Base-by-base conservation (phyloP, 2,329 filamentous ascomycete species). In the Cercospora sesami region DNA sequence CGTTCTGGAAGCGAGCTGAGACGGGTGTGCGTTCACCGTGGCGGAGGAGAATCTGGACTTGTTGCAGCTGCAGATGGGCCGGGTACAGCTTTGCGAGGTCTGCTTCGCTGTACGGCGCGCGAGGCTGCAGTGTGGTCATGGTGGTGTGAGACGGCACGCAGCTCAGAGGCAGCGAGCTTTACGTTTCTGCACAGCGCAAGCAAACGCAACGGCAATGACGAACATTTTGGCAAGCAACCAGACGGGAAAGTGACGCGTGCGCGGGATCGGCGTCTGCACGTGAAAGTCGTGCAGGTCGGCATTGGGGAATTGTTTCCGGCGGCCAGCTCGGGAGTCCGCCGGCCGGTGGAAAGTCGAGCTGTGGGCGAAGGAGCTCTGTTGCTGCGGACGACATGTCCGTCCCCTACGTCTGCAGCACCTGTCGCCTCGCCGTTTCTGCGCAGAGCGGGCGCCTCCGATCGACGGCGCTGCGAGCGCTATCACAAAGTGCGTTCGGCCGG, bases 11-110 rank as follows among this genome's bases (percentile, higher is more conserved):
- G 45, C 95, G 90, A n/a, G 91, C 86, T 67, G 89, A 91, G 30
- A 98, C 91, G 30, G 94, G 94, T 7, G 90, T 94, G 67, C 94
- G 90, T 82, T 91, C 89, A 67, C 78, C 78, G 69, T 79, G 78
- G 23, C 78, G 74, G 18, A 79, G 75, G n/a, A 89, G 86, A 74
- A 98, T 86, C 82, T 99, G 95, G 60, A 98, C 95, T 68, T 95
- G 88, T 78, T 95, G 91, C 39, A 99, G 87, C 78, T 94, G 86
- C 68, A 99, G 85, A 55, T 86, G 84, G 65, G 88, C 81, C 0
- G 95, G 95, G 81, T 97, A 99, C 68, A 98, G 89, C 75, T 84
- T 83, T 53, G 86, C 84, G 60, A 98, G 87, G 85, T 98, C 94
- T 68, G 92, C 89, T 72, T 89, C 83, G 55, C 90, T 89, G 82